Evolutionary conservation across 1,284 basidiomycete genomes (phyloP), one percentile per base, ranked within the genome.

Genomic region (Malassezia sympodialis): DNA sequence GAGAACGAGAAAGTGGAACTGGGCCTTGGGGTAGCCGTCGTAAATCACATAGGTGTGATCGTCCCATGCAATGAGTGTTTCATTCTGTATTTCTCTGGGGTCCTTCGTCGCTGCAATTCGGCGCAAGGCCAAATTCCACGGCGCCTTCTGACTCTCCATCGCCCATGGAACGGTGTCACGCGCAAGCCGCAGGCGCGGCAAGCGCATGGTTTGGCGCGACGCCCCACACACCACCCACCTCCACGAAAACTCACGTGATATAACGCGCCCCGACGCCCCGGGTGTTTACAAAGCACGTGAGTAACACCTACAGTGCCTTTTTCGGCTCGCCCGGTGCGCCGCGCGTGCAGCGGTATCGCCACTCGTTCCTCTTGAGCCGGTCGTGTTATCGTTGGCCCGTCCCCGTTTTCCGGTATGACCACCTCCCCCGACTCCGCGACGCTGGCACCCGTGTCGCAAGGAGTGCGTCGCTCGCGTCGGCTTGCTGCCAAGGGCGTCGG

Each of bases 21-120:
- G 52, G 7, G 53, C 43, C 28, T 96, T 96, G 7, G 87, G 87
- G 72, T 80, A 94, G 17, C 79, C 81, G 77, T 96, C 90, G 69
- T 84, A 88, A 49, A 96, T 80, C 3, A 85, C 86, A 37, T 90
- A 66, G 0, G 83, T 82, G 48, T 77, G 78, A 2, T 79, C 75
- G 11, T 81, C 82, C 8, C 34, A 5, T 59, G 82, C 78, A n/a
- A 79, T 76, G 60, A 89, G 83, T 15, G 84, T 79, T 26, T 86
- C 69, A 0, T 82, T 81, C 0, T 60, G 55, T 3, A 58, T 17
- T n/a, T 42, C n/a, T 0, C 26, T 10, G 15, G 28, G 26, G 8
- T 45, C 26, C 11, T 37, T 19, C 14, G 10, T 31, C 8, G 8
- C 15, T 3, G 53, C 53, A 23, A 56, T 39, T 3, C 30, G 17